These are phyloP conservation scores for Bipolaris zeicola DNA, from an alignment of 2,329 filamentous ascomycete species.

Conservation along the genomic window DNA sequence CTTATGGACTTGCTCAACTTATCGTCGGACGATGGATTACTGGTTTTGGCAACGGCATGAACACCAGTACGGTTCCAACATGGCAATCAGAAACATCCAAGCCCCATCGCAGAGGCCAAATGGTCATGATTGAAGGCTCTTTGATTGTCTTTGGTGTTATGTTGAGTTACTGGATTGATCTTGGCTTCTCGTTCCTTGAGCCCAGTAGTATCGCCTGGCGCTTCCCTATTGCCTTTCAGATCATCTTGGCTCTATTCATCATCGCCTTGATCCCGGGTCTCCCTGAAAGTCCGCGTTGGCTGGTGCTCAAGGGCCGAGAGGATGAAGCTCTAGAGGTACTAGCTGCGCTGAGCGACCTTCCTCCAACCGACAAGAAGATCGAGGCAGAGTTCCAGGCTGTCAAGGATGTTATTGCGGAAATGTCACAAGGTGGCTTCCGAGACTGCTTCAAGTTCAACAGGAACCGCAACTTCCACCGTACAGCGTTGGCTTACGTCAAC, in stretches of 20 bases:
- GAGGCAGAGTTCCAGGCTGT: constrained; percentile 44
- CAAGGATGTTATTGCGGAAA: constrained; percentile 47
- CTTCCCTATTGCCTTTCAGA: constrained; percentile 63
- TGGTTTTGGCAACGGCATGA: constrained; percentile 51
- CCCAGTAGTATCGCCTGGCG: constrained; percentile 47
- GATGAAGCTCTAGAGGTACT: constrained; percentile 51
- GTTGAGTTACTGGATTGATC: constrained; percentile 50
- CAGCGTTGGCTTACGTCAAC: constrained; percentile 50
- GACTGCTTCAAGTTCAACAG: constrained; percentile 64
- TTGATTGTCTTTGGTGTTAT: constrained; percentile 54
- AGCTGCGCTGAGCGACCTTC: constrained; percentile 47
- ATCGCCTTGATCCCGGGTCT: constrained; percentile 54
- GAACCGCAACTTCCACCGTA: constrained; percentile 53
- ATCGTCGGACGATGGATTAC: constrained; percentile 59
- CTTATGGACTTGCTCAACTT: constrained; percentile 54
- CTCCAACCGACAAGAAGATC: constrained; percentile 47
- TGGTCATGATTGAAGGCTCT: constrained; percentile 56
- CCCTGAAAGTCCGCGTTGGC: constrained; percentile 54
- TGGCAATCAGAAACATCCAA: constrained; percentile 57
- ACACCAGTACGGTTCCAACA: constrained; percentile 48
- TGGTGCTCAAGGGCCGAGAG: constrained; percentile 59
- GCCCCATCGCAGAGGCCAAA: constrained; percentile 53
- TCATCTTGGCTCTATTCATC: constrained; percentile 62
- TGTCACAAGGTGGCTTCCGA: constrained; percentile 55
- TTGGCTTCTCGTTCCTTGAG: constrained; percentile 58